phyloP scores from a whole-genome alignment of 305 asterid genomes.

The Solanum chacoense region DNA sequence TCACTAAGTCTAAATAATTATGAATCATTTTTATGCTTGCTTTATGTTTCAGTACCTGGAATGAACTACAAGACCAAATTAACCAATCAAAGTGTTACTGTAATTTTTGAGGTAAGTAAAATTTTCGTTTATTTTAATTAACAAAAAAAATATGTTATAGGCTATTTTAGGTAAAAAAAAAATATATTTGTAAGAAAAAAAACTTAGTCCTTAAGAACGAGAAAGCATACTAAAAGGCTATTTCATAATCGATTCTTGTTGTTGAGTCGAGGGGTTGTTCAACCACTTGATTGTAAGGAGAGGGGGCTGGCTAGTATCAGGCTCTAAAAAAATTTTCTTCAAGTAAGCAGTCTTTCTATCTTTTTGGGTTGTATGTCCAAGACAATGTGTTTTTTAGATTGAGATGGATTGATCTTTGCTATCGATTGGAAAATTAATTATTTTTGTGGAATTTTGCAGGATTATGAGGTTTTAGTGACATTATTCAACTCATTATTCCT shows the following conservation, averaged over 20 bases:
- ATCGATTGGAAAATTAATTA: neutral
- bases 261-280: neutral
- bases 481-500: constrained; percentile 7
- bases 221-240: neutral
- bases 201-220: neutral
- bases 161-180: neutral
- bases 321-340: neutral
- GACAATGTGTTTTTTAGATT: neutral
- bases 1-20: constrained; percentile 31
- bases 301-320: neutral
- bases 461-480: constrained; percentile 10
- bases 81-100: constrained; percentile 1
- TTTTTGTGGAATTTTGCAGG: constrained; percentile 10
- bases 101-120: constrained; percentile 12
- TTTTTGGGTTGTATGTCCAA: neutral
- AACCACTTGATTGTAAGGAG: neutral
- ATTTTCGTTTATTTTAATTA: neutral
- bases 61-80: neutral
- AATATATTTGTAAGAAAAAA: neutral
- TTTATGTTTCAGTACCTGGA: constrained; percentile 12
- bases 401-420: neutral
- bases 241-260: neutral
- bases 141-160: neutral
- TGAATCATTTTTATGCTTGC: constrained; percentile 27
- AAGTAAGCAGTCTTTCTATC: neutral